phyloP scores from a whole-genome alignment of 768 basidiomycete genomes.

The Polyporus arcularius region DNA sequence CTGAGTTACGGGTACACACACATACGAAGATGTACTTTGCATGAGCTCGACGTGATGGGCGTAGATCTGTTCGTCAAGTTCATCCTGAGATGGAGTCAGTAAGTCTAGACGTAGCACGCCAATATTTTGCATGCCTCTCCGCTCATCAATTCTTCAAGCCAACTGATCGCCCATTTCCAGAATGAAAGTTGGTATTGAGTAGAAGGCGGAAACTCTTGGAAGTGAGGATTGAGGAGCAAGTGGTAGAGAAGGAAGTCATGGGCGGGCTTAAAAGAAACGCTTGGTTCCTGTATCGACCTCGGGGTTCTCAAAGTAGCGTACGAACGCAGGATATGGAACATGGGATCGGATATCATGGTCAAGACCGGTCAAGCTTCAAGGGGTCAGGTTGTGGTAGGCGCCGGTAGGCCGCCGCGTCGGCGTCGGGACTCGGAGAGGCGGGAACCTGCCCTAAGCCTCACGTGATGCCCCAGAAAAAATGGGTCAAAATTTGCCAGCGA shows the following conservation, averaged over 20 bases:
- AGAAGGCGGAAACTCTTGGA: constrained; percentile 63
- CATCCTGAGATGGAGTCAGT: constrained; percentile 42
- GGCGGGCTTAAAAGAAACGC: constrained; percentile 38
- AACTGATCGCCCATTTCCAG: constrained; percentile 71
- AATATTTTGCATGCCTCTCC: constrained; percentile 47
- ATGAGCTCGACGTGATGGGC: constrained; percentile 57
- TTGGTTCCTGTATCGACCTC: constrained; percentile 37
- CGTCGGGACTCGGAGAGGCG: not conserved
- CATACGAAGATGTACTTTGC: constrained; percentile 34
- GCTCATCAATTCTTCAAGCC: constrained; percentile 48
- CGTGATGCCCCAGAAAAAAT: constrained; percentile 25
- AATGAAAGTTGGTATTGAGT: constrained; percentile 60
- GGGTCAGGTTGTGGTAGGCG: not conserved
- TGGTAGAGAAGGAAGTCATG: constrained; percentile 57
- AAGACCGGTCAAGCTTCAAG: not conserved
- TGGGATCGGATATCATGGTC: constrained; percentile 7
- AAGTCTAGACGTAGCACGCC: not conserved
- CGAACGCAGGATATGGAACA: constrained; percentile 42
- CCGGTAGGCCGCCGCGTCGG: not conserved
- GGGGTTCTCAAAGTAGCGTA: constrained; percentile 56
- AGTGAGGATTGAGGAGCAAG: constrained; percentile 55
- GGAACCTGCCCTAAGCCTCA: constrained; percentile 30
- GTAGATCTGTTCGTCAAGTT: constrained; percentile 69
- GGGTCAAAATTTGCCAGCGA: constrained; percentile 25
- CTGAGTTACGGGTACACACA: not conserved